These are phyloP conservation scores for Mortierella sp. DNA, from an alignment of 371 early-diverging fungal genomes.

Conservation along the genomic window DNA sequence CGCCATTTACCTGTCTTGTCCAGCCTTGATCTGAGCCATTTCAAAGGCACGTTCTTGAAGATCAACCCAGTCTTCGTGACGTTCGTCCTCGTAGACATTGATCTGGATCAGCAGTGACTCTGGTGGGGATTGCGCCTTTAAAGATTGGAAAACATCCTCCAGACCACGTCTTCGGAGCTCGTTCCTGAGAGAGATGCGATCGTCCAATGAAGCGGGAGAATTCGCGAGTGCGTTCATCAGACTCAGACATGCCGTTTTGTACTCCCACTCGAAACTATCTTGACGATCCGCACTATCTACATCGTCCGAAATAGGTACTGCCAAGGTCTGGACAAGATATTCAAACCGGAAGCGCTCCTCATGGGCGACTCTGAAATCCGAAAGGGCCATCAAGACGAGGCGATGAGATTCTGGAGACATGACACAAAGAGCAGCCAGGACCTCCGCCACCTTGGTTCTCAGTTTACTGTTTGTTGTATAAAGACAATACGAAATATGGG, in stretches of 20 bases:
- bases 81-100: conserved; percentile 61
- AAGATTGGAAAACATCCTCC: conserved; percentile 60
- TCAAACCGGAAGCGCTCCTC: conserved; percentile 77
- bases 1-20: conserved; percentile 29
- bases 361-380: conserved; percentile 63
- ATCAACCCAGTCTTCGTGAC: conserved; percentile 64
- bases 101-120: conserved; percentile 61
- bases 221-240: conserved; percentile 70
- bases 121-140: conserved; percentile 56
- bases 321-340: conserved; percentile 64
- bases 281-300: conserved; percentile 22
- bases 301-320: conserved; percentile 17
- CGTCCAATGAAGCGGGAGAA: conserved; percentile 65
- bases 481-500: conserved; percentile 57
- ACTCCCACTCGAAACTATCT: conserved; percentile 61
- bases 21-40: conserved; percentile 12
- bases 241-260: conserved; percentile 63
- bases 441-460: conserved; percentile 62
- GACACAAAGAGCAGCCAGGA: conserved; percentile 66
- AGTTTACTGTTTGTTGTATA: conserved; percentile 61
- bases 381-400: conserved; percentile 62
- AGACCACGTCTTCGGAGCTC: conserved; percentile 73
- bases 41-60: conserved; percentile 60
- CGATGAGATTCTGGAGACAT: conserved; percentile 64
- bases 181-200: conserved; percentile 62